Evolutionary conservation across 140 eudicot genomes (phyloP), one percentile per base, ranked within the genome.

Genomic region (Ambrosia hybrid): DNA sequence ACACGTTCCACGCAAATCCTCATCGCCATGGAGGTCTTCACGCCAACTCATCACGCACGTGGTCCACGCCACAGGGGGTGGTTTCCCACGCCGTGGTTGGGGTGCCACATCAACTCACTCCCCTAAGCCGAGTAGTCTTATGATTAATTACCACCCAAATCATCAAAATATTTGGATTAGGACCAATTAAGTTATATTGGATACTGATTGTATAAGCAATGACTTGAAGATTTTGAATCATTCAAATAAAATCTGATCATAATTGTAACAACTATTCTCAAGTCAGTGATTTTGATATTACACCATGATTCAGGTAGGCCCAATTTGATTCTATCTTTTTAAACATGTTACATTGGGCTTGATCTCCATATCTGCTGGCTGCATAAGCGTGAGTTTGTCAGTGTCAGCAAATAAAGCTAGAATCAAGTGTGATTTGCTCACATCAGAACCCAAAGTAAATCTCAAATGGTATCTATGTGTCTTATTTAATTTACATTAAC

Each of bases 361-460:
- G 83, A 72, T 78, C 74, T 78, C 58, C 83, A 78, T 65, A 78
- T 78, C 83, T 68, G 57, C 4, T 72, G 58, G 26, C 78, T 72
- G 70, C 73, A 78, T 72, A 72, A 78, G 78, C 78, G 72, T 72
- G 69, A 51, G 26, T 9, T 57, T 59, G 36, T 64, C 63, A 57
- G 2, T 78, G 78, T 66, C 78, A 72, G 69, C 70, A 78, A 43
- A 58, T 56, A 72, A 71, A 71, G 60, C 67, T 52, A 15, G 62
- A 8, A 69, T 30, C 39, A 65, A 51, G 36, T 75, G 68, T 66
- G 67, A 77, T 65, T 51, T 62, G 39, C 52, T 51, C 11, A 52
- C 33, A 64, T 78, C 75, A 70, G 53, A 6, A 39, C 9, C 21
- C 45, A 51, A n/a, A 51, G 63, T 61, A 37, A 34, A 62, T 37